Evolutionary conservation across 2,329 filamentous ascomycete genomes (phyloP).

Genomic region (Plectosphaerella sp.): DNA sequence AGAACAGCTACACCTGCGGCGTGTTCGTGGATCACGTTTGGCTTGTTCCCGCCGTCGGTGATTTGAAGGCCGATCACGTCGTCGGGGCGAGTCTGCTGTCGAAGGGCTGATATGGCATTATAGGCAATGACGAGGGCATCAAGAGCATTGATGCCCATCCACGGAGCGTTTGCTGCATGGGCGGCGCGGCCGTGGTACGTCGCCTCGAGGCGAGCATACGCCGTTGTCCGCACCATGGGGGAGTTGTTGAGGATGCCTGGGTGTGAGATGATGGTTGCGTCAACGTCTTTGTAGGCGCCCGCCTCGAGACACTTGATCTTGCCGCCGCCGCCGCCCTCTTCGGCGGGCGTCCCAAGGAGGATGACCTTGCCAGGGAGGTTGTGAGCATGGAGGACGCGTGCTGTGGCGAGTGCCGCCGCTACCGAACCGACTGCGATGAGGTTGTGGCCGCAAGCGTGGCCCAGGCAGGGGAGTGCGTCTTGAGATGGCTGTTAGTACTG

Average conservation of each 20-base stretch:
- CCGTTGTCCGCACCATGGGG: background rate
- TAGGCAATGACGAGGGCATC: constrained; percentile 27
- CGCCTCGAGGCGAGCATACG: background rate
- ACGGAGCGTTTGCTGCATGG: constrained; percentile 33
- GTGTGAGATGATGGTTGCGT: constrained; percentile 23
- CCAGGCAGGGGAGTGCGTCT: constrained; percentile 26
- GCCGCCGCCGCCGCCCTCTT: constrained; percentile 40
- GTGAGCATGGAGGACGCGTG: constrained; percentile 33
- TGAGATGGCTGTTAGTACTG: too few relatives aligned
- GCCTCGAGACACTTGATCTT: constrained; percentile 39
- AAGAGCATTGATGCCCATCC: constrained; percentile 35
- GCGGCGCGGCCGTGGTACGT: constrained; percentile 2
- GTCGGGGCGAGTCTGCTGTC: constrained; percentile 21
- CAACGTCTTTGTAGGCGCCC: constrained; percentile 30
- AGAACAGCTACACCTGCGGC: constrained; percentile 31
- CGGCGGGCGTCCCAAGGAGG: constrained; percentile 45
- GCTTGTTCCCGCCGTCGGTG: constrained; percentile 39
- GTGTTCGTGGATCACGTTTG: constrained; percentile 53
- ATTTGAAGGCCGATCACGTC: constrained; percentile 32
- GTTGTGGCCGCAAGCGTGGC: constrained; percentile 29
- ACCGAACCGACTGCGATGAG: constrained; percentile 44
- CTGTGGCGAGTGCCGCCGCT: constrained; percentile 40
- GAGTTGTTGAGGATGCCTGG: constrained; percentile 7
- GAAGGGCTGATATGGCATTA: constrained; percentile 24
- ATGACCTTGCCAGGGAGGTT: constrained; percentile 37